Base-by-base conservation (phyloP, 2,329 filamentous ascomycete species). In the Pseudogymnoascus destructans region DNA sequence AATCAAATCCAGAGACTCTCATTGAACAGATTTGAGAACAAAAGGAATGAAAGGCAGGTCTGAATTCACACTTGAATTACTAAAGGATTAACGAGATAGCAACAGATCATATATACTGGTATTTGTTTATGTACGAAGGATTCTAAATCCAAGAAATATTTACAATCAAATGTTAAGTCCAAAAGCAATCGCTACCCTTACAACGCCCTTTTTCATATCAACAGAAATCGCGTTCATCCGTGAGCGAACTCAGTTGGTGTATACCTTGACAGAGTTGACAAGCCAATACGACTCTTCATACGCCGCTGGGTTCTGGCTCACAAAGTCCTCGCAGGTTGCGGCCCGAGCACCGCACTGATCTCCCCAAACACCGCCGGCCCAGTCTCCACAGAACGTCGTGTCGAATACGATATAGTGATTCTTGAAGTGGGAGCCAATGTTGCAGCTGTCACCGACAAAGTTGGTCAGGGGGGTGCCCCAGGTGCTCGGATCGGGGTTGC, bases 301-400 rank as follows among this genome's bases (percentile, higher is more conserved):
- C 10, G 77, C 86, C 7, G 71, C 66, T 0, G 89, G 86, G 70
- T 91, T 87, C 64, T 78, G 74, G 58, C 76, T 75, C 19, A 95
- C 90, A 69, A 82, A 95, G 21, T 81, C 79, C 25, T 83, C 68
- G 74, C 91, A 95, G 0, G 82, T 84, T 36, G 71, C 61, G 0
- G 81, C 86, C 63, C 81, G 75, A 38, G 77, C 72, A 1, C 77
- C 72, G 70, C 87, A 91, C 42, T 78, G 76, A 60, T 83, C 77
- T 30, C 49, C 66, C 85, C 86, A 95, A 32, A 84, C 81, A 40
- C 74, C 69, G 21, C 88, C 88, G 6, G 90, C 90, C 90, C 90
- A 95, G 67, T 86, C 81, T 17, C 91, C 91, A 71, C 91, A 96
- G 70, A 95, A 89, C 5, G 86, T 87, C 0, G 84, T 93, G 72